A percentile compares a stretch with the other conserved stretches of the same genome.
Evolutionary conservation across 164 flowering plant species (phyloP).

Genomic region (Echeveria elegans): DNA sequence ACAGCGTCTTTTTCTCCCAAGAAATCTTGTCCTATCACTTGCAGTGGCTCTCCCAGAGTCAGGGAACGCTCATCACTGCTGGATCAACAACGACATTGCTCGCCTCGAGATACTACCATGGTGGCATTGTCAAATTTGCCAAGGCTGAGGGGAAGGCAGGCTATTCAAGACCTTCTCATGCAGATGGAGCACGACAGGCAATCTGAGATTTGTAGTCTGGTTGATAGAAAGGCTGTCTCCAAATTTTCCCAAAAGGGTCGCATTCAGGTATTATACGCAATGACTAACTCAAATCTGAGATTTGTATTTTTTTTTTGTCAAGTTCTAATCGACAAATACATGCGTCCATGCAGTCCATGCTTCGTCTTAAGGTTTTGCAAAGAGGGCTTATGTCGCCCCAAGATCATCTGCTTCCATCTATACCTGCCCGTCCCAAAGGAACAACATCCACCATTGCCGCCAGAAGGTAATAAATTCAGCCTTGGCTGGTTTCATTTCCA

Average conservation of each 20-base stretch:
- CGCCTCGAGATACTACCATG: slow-evolving; percentile 3
- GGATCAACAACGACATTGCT: not conserved
- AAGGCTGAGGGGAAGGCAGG: slow-evolving; percentile 62
- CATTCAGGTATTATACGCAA: slow-evolving; percentile 52
- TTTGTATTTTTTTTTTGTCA: not conserved
- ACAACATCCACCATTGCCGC: slow-evolving; percentile 6
- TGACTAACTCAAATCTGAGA: not conserved
- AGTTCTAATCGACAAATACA: not conserved
- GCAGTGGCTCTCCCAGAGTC: not conserved
- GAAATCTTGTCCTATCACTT: too few species aligned
- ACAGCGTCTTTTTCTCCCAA: not conserved
- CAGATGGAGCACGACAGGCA: slow-evolving; percentile 52
- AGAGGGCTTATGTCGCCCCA: slow-evolving; percentile 21
- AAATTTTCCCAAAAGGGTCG: slow-evolving; percentile 61
- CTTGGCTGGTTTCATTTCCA: not conserved
- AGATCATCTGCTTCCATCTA: slow-evolving; percentile 18
- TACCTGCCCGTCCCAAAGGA: slow-evolving; percentile 19
- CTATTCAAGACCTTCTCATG: slow-evolving; percentile 40
- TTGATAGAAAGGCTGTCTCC: slow-evolving; percentile 48
- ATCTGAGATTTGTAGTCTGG: slow-evolving; percentile 42
- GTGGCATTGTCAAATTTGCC: slow-evolving; percentile 17
- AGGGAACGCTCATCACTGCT: not conserved
- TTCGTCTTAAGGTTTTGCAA: slow-evolving; percentile 44
- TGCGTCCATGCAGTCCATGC: slow-evolving; percentile 40
- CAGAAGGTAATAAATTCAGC: not conserved